These are phyloP conservation scores for Lentinula aciculospora DNA, from an alignment of 768 basidiomycete species.

Conservation along the genomic window DNA sequence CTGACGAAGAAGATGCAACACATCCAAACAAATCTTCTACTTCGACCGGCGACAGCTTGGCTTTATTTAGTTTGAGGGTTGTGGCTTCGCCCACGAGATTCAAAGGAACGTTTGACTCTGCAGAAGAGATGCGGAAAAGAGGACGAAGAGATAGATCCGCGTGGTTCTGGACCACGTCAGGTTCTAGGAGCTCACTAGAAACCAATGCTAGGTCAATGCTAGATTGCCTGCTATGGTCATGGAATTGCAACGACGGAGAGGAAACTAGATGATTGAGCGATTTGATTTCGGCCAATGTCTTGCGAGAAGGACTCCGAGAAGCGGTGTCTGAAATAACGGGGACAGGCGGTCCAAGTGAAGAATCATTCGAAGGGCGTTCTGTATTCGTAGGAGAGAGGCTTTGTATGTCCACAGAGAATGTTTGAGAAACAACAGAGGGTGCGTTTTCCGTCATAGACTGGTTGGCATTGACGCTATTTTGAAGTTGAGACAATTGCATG, in stretches of 20 bases:
- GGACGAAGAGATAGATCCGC: constrained; percentile 1
- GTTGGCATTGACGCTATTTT: not conserved
- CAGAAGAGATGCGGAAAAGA: not conserved
- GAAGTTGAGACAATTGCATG: not conserved
- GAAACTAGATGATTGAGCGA: not conserved
- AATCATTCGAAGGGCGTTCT: no score
- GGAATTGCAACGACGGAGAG: not conserved
- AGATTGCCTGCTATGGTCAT: not conserved
- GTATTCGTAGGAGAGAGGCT: not conserved
- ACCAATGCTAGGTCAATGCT: not conserved
- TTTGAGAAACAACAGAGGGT: constrained; percentile 9
- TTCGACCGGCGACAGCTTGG: not conserved
- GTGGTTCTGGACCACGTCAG: not conserved
- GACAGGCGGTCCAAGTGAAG: not conserved
- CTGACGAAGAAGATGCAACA: not conserved
- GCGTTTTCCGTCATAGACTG: constrained; percentile 12
- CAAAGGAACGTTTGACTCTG: no score
- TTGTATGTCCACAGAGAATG: constrained; percentile 8
- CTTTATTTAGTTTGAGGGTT: not conserved
- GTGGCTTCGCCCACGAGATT: no score
- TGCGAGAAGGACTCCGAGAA: not conserved
- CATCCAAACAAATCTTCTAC: not conserved
- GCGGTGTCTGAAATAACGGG: not conserved
- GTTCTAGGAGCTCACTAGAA: not conserved
- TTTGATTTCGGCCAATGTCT: not conserved